Evolutionary conservation across 2,329 filamentous ascomycete genomes (phyloP).

Genomic region (Xylaria sp.): DNA sequence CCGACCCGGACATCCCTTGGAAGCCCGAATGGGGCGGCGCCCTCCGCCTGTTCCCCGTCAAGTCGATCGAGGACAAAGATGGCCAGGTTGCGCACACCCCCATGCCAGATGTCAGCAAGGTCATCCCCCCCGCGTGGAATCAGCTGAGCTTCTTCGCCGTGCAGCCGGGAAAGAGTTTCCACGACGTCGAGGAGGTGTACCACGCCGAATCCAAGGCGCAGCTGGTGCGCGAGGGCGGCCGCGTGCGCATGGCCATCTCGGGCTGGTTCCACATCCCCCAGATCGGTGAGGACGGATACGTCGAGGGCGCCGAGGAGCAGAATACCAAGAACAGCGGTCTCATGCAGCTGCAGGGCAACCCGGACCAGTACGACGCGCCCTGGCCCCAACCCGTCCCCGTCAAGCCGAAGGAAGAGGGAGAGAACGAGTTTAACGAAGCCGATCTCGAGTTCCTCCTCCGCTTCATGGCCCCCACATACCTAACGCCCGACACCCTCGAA

Average conservation of each 20-base stretch:
- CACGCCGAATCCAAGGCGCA: constrained; percentile 68
- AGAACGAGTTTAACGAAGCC: constrained; percentile 72
- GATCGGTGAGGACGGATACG: constrained; percentile 89
- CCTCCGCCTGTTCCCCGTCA: constrained; percentile 82
- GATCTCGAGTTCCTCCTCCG: constrained; percentile 91
- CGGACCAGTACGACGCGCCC: constrained; percentile 87
- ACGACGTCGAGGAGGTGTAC: constrained; percentile 98
- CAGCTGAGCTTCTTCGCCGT: constrained; percentile 98
- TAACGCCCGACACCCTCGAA: constrained; percentile 90
- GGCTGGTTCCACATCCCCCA: constrained; percentile 99
- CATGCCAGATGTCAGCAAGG: constrained; percentile 78
- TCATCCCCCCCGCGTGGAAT: constrained; percentile 95
- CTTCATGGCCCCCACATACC: constrained; percentile 88
- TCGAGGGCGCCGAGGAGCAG: constrained; percentile 87
- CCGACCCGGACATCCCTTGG: constrained; percentile 91
- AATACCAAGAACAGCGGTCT: constrained; percentile 90
- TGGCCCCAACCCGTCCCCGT: constrained; percentile 66
- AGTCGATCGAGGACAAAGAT: constrained; percentile 70
- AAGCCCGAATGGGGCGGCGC: constrained; percentile 92
- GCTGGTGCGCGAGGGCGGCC: constrained; percentile 74
- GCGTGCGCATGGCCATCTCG: constrained; percentile 95
- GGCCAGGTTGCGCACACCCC: constrained; percentile 83
- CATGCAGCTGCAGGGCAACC: constrained; percentile 91
- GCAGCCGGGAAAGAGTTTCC: constrained; percentile 97
- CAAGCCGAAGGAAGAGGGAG: constrained; percentile 68